Evolutionary conservation across 257 asterid species (phyloP).

Genomic region (Perilla frutescens): DNA sequence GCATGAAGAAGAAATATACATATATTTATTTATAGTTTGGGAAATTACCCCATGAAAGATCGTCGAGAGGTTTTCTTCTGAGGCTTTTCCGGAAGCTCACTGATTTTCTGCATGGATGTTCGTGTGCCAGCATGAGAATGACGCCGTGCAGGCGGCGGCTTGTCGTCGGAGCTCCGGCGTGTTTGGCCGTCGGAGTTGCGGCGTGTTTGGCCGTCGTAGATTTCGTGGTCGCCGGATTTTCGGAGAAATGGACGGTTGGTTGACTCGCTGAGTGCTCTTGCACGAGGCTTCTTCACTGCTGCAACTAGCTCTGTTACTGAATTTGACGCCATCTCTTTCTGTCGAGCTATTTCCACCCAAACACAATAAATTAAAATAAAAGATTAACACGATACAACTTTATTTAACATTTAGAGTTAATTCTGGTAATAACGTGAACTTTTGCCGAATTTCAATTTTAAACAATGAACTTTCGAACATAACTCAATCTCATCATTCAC

Average conservation of each 20-base stretch:
- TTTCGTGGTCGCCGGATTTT: slow-evolving; percentile 61
- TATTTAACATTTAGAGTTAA: no score
- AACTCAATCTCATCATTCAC: no score
- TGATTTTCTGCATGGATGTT: slow-evolving; percentile 68
- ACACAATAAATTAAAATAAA: background rate
- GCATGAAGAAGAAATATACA: background rate
- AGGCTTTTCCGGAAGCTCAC: slow-evolving; percentile 71
- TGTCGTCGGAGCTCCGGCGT: slow-evolving; percentile 64
- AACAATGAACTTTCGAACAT: no score
- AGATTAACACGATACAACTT: no score
- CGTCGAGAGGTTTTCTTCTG: slow-evolving; percentile 64
- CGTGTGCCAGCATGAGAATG: slow-evolving; percentile 89
- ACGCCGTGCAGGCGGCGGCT: slow-evolving; percentile 61
- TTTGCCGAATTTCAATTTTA: no score
- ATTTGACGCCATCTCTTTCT: slow-evolving; percentile 74
- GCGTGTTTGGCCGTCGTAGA: slow-evolving; percentile 40
- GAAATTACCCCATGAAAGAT: slow-evolving; percentile 71
- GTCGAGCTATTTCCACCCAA: slow-evolving; percentile 58
- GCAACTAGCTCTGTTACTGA: slow-evolving; percentile 79
- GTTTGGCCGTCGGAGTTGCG: slow-evolving; percentile 47
- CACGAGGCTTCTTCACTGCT: slow-evolving; percentile 81
- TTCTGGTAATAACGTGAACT: no score
- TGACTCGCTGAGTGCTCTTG: slow-evolving; percentile 87
- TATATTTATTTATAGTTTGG: background rate
- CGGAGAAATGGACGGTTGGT: slow-evolving; percentile 65